A percentile compares a stretch with the other conserved stretches of the same genome.
These are phyloP conservation scores for Staphylotrichum longicolle DNA, from an alignment of 495 filamentous ascomycete genomes.

Conservation along the genomic window DNA sequence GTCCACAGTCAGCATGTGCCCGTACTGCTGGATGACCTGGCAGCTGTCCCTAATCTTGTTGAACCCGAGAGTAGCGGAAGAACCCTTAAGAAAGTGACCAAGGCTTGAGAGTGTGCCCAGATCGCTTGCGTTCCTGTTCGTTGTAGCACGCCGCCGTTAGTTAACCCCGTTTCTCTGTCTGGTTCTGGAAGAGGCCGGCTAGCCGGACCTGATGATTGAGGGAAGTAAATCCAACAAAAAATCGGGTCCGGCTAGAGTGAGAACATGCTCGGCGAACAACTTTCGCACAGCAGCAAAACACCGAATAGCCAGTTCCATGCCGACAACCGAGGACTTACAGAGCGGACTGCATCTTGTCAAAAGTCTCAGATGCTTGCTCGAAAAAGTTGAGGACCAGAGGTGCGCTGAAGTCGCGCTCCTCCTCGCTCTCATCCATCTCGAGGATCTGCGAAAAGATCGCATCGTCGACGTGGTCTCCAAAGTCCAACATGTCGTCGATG, in stretches of 20 bases:
- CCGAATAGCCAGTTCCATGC: not conserved
- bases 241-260: no score
- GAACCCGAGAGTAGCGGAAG: conserved; percentile 92
- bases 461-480: conserved; percentile 71
- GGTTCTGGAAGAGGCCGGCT: not conserved
- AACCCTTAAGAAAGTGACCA: conserved; percentile 96
- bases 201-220: no score
- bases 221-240: no score
- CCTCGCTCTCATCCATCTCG: conserved; percentile 90
- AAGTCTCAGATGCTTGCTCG: conserved; percentile 83
- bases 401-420: conserved; percentile 71
- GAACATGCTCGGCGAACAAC: no score
- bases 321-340: conserved; percentile 60
- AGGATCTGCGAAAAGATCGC: conserved; percentile 90
- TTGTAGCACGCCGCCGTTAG: conserved; percentile 19
- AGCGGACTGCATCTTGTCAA: conserved; percentile 75
- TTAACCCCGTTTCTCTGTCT: not conserved
- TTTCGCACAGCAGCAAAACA: no score
- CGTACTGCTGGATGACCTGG: conserved; percentile 94
- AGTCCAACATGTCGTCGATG: conserved; percentile 37
- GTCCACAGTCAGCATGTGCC: conserved; percentile 72
- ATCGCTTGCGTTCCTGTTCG: conserved; percentile 58
- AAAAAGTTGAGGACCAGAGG: conserved; percentile 92
- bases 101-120: conserved; percentile 72
- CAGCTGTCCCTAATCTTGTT: conserved; percentile 89